These are phyloP conservation scores for Castanea crenata DNA, from an alignment of 306 rosid genomes.

Conservation along the genomic window DNA sequence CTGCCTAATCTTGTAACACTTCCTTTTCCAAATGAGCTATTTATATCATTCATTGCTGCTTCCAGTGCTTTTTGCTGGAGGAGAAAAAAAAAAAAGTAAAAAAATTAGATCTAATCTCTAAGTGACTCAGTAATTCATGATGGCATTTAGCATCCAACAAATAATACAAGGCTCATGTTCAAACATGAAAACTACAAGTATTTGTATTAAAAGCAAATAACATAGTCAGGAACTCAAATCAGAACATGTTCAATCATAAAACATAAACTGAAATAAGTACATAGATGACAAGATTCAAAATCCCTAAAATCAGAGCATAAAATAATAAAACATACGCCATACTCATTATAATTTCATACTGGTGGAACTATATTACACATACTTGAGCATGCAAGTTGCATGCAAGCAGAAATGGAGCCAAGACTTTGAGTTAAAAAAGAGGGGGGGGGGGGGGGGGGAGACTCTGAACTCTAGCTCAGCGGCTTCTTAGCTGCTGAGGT, in stretches of 20 bases:
- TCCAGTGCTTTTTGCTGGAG: constrained; percentile 93
- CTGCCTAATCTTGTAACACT: constrained; percentile 97
- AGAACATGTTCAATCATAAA: neutral
- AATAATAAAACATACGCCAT: neutral
- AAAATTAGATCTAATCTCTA: constrained; percentile 23
- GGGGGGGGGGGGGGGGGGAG: no score
- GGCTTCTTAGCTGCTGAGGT: no score
- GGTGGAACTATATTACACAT: neutral
- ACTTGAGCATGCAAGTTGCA: neutral
- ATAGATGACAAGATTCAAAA: neutral
- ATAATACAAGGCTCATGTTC: neutral
- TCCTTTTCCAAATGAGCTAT: constrained; percentile 89
- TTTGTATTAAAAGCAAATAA: neutral
- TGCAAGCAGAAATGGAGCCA: neutral
- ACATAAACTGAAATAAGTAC: neutral
- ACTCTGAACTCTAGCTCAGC: no score
- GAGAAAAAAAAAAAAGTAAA: constrained; percentile 24
- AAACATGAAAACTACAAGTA: neutral
- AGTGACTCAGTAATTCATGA: neutral
- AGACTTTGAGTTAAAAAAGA: no score
- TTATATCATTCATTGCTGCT: constrained; percentile 95
- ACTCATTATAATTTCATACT: neutral
- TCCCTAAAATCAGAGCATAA: neutral
- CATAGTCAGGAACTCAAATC: neutral
- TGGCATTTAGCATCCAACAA: neutral